Evolutionary conservation across 148 eudicot species (phyloP), one percentile per base, ranked within the genome.

Genomic region (Chenopodium quinoa): DNA sequence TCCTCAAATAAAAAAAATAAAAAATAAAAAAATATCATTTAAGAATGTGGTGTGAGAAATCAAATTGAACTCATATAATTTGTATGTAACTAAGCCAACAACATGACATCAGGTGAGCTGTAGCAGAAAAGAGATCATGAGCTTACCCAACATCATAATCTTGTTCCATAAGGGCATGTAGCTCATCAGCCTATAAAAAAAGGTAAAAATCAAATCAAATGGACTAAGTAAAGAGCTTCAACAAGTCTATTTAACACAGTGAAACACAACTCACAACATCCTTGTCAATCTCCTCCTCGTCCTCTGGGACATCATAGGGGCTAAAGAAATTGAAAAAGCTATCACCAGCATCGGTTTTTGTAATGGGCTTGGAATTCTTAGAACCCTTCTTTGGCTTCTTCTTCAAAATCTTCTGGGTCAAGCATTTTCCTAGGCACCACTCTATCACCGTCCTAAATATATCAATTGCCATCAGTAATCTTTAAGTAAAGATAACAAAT

Each of bases 111-210:
- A 54, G 9, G 11, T 1, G 2, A 1, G 16, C 29, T 52, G 50
- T 13, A 11, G 22, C 63, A 17, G 64, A n/a, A 8, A 32, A 47
- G 29, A 34, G 44, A 16, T 56, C 27, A 34, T 22, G 19, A 64
- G 82, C 92, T 89, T 81, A 96, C 99, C 98, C 99, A 74, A 93
- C 85, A 71, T 96, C 99, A 85, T 93, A 96, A 86, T 93, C 99
- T 82, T 91, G 90, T 81, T 96, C 97, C 98, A 96, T 92, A 73
- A 87, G 87, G 82, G 80, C 86, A 80, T 96, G 95, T 47, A 93
- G 93, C 73, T 93, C 98, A 73, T 92, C 98, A 14, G 97, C 98
- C 98, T 96, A 71, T 75, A 69, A 20, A 62, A 62, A 48, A 63
- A 78, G 19, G 22, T 10, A 7, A 60, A 27, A 23, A 20, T 7